These are phyloP conservation scores for Candida awuae DNA, from an alignment of 805 yeast species.

Conservation along the genomic window DNA sequence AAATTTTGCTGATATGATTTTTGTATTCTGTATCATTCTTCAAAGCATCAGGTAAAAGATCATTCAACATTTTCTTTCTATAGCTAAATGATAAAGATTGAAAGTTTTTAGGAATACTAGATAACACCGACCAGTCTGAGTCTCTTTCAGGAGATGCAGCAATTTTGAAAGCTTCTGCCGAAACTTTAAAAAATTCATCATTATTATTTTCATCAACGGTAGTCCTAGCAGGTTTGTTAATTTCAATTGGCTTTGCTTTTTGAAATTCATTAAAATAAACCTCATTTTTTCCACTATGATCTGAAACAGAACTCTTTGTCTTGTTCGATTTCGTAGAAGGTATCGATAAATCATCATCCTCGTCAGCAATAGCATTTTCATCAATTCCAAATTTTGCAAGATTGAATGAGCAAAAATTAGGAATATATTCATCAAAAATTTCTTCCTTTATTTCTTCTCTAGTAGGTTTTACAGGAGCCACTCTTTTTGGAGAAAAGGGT, in stretches of 20 bases:
- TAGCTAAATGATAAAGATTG: slow-evolving; percentile 46
- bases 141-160: slow-evolving; percentile 29
- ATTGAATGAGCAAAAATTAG: slow-evolving; percentile 43
- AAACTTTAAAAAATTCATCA: slow-evolving; percentile 11
- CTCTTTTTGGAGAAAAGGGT: not conserved
- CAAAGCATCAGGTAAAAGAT: slow-evolving; percentile 22
- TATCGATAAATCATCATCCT: no score
- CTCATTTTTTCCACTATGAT: no score
- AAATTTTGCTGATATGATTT: slow-evolving; percentile 25
- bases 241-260: slow-evolving; percentile 26
- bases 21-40: slow-evolving; percentile 25
- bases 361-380: slow-evolving; percentile 6
- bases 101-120: slow-evolving; percentile 41
- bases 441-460: slow-evolving; percentile 29
- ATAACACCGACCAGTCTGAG: slow-evolving; percentile 35
- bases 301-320: not conserved
- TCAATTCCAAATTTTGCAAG: slow-evolving; percentile 16
- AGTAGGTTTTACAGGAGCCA: not conserved
- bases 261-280: no score
- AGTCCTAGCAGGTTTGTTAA: slow-evolving; percentile 6
- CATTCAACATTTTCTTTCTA: slow-evolving; percentile 31
- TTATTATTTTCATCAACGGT: not conserved
- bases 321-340: not conserved
- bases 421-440: slow-evolving; percentile 69
- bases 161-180: slow-evolving; percentile 17